These are phyloP conservation scores for Fusarium verticillioides DNA, from an alignment of 2,329 filamentous ascomycete species.

Conservation along the genomic window DNA sequence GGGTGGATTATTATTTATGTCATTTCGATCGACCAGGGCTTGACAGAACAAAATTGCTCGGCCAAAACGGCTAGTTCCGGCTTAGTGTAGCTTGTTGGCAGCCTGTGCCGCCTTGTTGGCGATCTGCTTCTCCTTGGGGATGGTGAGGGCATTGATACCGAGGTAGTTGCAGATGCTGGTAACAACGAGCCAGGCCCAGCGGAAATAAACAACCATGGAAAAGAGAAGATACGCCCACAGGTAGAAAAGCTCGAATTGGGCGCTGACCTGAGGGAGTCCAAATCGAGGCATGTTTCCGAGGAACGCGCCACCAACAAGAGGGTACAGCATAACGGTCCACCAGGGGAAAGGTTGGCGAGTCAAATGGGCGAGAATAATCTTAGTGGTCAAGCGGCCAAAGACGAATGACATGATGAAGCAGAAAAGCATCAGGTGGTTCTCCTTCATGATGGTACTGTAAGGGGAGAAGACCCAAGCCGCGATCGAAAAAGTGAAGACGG, in stretches of 20 bases:
- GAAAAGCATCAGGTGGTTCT: slow-evolving; percentile 92
- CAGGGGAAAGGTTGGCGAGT: slow-evolving; percentile 94
- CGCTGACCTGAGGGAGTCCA: slow-evolving; percentile 74
- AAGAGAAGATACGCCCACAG: slow-evolving; percentile 87
- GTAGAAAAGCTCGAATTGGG: slow-evolving; percentile 79
- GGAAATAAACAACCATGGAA: slow-evolving; percentile 85
- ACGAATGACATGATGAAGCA: slow-evolving; percentile 96
- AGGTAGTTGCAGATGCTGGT: slow-evolving; percentile 91
- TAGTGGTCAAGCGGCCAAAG: slow-evolving; percentile 97
- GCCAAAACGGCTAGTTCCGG: not conserved
- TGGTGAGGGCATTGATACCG: slow-evolving; percentile 94
- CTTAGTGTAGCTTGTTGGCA: slow-evolving; percentile 51
- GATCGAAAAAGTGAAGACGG: slow-evolving; percentile 79
- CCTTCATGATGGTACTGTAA: slow-evolving; percentile 80
- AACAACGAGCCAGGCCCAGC: slow-evolving; percentile 92
- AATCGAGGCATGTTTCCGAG: slow-evolving; percentile 84
- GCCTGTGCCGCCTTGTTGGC: slow-evolving; percentile 61
- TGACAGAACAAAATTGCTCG: not conserved
- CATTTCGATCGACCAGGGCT: slow-evolving; percentile 4
- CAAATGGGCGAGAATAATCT: slow-evolving; percentile 97
- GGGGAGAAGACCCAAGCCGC: slow-evolving; percentile 91
- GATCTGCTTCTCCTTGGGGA: slow-evolving; percentile 71
- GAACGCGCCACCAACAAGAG: slow-evolving; percentile 85
- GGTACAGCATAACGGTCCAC: slow-evolving; percentile 92
- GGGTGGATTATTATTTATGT: slow-evolving; percentile 23